Evolutionary conservation across 441 rosid species (phyloP).

Genomic region (Capsella rubella): DNA sequence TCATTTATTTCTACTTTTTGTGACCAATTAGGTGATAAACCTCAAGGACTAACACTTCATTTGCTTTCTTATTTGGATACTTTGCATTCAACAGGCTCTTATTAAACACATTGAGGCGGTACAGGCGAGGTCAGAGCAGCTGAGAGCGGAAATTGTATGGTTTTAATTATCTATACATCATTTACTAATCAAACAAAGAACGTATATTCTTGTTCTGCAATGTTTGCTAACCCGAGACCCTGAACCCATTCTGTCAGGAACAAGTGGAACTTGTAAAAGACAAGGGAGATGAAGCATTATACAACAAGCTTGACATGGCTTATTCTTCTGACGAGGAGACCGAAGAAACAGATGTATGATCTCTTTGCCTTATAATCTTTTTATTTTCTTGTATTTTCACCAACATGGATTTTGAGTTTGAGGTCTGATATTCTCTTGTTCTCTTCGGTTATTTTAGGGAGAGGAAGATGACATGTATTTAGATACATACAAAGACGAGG

Average conservation of each 20-base stretch:
- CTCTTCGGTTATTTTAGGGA: conserved; percentile 33
- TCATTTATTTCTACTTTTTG: not conserved
- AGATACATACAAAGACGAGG: conserved; percentile 15
- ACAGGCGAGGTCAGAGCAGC: conserved; percentile 44
- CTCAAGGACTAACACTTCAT: not conserved
- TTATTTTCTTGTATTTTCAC: conserved; percentile 3
- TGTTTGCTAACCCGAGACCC: conserved; percentile 15
- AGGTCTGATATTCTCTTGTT: not conserved
- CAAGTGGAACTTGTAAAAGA: conserved; percentile 47
- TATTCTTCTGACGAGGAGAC: conserved; percentile 40
- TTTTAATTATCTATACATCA: not conserved
- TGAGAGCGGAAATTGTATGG: conserved; percentile 48
- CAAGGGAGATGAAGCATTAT: conserved; percentile 35
- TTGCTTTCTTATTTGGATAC: conserved; percentile 19
- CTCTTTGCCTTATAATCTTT: not conserved
- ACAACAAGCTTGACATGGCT: conserved; percentile 40
- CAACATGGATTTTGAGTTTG: conserved; percentile 1
- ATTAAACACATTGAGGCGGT: conserved; percentile 40
- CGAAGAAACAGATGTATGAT: conserved; percentile 38
- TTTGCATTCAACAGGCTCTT: conserved; percentile 38
- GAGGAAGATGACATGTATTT: conserved; percentile 33
- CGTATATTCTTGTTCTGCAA: not conserved
- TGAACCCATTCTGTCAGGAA: conserved; percentile 38
- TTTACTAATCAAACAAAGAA: not conserved
- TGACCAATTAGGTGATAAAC: conserved; percentile 10